Conservation (phyloP, 2,329 filamentous ascomycete genomes). For the Golovinomyces cichoracearum region DNA sequence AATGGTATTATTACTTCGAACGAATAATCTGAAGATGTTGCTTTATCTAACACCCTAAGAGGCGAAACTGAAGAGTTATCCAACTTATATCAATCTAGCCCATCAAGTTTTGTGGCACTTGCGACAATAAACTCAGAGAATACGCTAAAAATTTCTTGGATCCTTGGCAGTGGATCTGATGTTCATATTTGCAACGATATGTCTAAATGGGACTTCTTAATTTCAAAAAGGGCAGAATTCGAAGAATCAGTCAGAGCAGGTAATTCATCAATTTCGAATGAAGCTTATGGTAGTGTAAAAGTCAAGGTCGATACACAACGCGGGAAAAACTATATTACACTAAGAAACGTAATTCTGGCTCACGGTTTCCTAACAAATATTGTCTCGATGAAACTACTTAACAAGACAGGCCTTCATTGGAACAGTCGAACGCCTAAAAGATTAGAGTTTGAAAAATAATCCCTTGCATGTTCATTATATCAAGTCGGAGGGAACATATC, state of each 20-base stretch:
- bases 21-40: no score
- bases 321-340: not conserved
- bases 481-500: not conserved
- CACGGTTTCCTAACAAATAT: slow-evolving; percentile 1
- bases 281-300: not conserved
- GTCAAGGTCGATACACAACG: not conserved
- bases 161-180: not conserved
- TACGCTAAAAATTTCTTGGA: not conserved
- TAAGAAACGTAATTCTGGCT: not conserved
- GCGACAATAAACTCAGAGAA: not conserved
- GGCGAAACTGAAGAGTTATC: not conserved
- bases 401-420: not conserved
- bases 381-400: not conserved
- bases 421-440: not conserved
- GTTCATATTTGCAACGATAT: not conserved
- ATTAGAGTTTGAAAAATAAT: not conserved
- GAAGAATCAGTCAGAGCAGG: not conserved
- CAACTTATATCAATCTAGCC: not conserved
- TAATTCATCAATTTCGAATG: not conserved
- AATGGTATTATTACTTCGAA: no score
- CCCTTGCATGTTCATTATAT: not conserved
- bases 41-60: no score
- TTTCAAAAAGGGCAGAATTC: not conserved
- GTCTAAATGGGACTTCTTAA: not conserved
- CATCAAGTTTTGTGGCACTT: not conserved